Percentiles rank a stretch among this genome's conserved stretches.
Evolutionary conservation across 805 yeast genomes (phyloP).

Genomic region (Wickerhamomyces alni): DNA sequence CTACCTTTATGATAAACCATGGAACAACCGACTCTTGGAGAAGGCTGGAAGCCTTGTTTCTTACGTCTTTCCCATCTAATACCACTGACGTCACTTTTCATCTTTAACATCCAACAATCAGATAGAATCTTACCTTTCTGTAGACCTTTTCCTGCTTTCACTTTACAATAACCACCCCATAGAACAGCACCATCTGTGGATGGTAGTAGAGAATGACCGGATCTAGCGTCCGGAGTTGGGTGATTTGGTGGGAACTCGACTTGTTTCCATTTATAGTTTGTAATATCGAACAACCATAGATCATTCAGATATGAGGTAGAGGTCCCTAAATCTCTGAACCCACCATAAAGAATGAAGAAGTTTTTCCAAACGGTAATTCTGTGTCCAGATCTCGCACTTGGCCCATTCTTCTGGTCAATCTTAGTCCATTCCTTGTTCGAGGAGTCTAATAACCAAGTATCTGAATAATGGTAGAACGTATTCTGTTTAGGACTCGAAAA

Average conservation of each 20-base stretch:
- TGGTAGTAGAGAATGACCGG: conserved; percentile 87
- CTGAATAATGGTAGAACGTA: conserved; percentile 94
- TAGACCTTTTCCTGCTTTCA: conserved; percentile 80
- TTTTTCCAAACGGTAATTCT: conserved; percentile 90
- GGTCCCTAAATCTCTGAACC: conserved; percentile 84
- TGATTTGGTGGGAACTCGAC: conserved; percentile 81
- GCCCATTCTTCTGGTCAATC: conserved; percentile 68
- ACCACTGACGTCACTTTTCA: conserved; percentile 71
- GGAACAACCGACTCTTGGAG: conserved; percentile 92
- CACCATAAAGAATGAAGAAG: conserved; percentile 79
- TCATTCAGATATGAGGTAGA: conserved; percentile 81
- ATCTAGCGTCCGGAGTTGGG: conserved; percentile 81
- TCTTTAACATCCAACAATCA: conserved; percentile 82
- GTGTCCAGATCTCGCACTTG: conserved; percentile 88
- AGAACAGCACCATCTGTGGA: conserved; percentile 74
- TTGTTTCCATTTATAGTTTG: conserved; percentile 86
- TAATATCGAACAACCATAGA: conserved; percentile 88
- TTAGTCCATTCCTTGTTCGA: conserved; percentile 86
- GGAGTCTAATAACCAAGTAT: conserved; percentile 89
- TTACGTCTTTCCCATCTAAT: conserved; percentile 86
- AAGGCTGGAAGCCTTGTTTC: conserved; percentile 85
- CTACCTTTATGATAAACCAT: conserved; percentile 86
- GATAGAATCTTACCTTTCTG: conserved; percentile 86
- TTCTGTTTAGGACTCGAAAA: conserved; percentile 94
- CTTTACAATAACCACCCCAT: conserved; percentile 93